Evolutionary conservation across 1,284 basidiomycete genomes (phyloP), one percentile per base, ranked within the genome.

Genomic region (Heterobasidion occidentale): DNA sequence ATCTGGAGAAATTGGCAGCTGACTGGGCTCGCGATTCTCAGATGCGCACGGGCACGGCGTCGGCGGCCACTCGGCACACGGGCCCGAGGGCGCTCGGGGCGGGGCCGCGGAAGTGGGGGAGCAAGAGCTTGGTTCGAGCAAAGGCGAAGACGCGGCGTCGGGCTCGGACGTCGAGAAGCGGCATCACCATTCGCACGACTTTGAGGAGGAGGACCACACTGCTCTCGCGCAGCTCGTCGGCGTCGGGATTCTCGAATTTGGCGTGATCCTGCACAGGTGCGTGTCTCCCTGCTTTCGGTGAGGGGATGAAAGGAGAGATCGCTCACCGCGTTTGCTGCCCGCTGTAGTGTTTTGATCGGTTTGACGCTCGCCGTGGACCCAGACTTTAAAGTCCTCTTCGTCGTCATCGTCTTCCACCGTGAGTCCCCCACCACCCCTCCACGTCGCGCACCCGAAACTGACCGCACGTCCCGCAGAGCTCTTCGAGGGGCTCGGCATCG

Each of bases 331-430:
- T 9, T 9, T 46, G 9, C 20, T 6, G 45, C 45, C 8, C 45
- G 14, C 45, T 15, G 3, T 51, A 86, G 86, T 65, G 68, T 98
- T 46, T 81, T 99, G 62, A 94, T 99, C 63, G 96, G 96, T 1
- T 74, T 99, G 27, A 98, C 96, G 0, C 83, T 99, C 50, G 94
- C 94, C 19, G 92, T 96, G 36, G 84, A 90, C 64, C 72, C 80
- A 33, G 68, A 82, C 51, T 98, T 99, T 73, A 89, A 81, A 61
- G 73, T 90, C 11, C 82, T 99, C 19, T 95, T 98, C 68, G 75
- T 94, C 59, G 95, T 98, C 58, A 74, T 98, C 61, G 76, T 96
- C 67, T 98, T 95, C 73, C 92, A 94, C 67, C 92, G 90, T 92
- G 59, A 63, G 76, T 73, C 5, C 33, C 7, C 27, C 19, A 36